phyloP scores from a whole-genome alignment of 345 rosid genomes.

The Psidium guajava region DNA sequence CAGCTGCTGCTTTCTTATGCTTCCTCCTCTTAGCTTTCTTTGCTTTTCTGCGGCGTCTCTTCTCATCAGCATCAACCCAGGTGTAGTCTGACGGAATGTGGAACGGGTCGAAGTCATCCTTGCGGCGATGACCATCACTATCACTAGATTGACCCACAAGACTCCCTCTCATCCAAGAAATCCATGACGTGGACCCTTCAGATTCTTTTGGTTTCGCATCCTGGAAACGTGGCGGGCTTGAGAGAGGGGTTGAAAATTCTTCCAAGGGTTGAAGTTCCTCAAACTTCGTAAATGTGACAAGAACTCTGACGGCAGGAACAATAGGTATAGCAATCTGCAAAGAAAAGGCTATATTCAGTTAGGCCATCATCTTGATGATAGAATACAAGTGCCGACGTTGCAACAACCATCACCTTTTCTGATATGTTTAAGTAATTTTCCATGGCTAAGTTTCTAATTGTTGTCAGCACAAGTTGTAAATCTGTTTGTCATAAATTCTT shows the following conservation, averaged over 20 bases:
- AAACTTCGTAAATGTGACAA: slow-evolving; percentile 88
- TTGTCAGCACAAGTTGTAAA: not conserved
- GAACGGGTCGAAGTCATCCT: slow-evolving; percentile 81
- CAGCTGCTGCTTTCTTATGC: slow-evolving; percentile 43
- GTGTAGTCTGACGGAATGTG: slow-evolving; percentile 69
- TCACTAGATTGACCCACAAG: slow-evolving; percentile 69
- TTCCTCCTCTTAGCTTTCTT: slow-evolving; percentile 85
- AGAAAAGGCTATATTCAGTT: not conserved
- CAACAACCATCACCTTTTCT: not conserved
- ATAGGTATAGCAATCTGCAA: slow-evolving; percentile 90
- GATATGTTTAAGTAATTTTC: not conserved
- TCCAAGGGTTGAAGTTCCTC: slow-evolving; percentile 83
- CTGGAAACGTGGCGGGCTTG: slow-evolving; percentile 85
- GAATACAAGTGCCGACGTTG: not conserved
- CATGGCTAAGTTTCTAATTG: not conserved
- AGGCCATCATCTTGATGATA: not conserved
- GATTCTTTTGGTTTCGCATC: slow-evolving; percentile 72
- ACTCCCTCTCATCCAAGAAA: slow-evolving; percentile 89
- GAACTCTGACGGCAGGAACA: slow-evolving; percentile 84
- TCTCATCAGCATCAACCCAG: slow-evolving; percentile 86
- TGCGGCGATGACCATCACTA: slow-evolving; percentile 53
- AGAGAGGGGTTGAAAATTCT: slow-evolving; percentile 80
- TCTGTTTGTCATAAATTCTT: not conserved
- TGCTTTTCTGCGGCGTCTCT: slow-evolving; percentile 85
- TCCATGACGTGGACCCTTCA: slow-evolving; percentile 76